Base-by-base conservation (phyloP, 345 rosid species). In the Syzygium aromaticum region DNA sequence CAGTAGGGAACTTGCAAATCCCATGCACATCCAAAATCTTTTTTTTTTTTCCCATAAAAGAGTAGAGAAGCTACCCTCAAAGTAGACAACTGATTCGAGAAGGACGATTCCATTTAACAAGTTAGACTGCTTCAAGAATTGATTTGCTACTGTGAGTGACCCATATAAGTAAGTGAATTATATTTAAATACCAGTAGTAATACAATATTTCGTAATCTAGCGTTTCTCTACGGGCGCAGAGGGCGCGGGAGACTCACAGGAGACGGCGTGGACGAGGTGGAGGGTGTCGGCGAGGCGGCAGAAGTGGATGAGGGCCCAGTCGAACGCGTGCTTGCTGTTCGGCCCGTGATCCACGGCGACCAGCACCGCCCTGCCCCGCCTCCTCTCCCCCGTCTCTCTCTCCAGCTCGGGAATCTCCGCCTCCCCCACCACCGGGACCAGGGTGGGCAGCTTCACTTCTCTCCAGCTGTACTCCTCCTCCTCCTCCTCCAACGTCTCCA, bases 221-320 rank as follows among this genome's bases (percentile, higher is more conserved):
- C 4, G 2, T 73, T 73, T 73, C 78, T 73, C 49, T 38, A 9
- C 38, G 82, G 49, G 49, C 7, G 52, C 12, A 59, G 21, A 84
- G 2, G 49, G 51, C 40, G 13, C 40, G 13, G 85, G 88, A 17
- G 87, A 73, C 82, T 73, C 27, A 96, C 98, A 93, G 83, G 98
- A 93, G 90, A 97, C 96, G 51, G 97, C 98, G 84, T 95, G 98
- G 51, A 96, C 93, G 84, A 97, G 97, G 86, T 96, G 98, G 63
- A 97, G 84, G 85, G 98, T 97, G 91, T 97, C 98, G 28, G 99
- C 96, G 54, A 94, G 93, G 54, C 98, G 92, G 90, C 97, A 94
- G 90, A 96, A 89, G 88, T 96, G 99, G 84, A 93, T 89, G 80
- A 97, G 91, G 8, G 95, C 95, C 97, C 97, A 95, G 87, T 94